Base-by-base conservation (phyloP, 2,329 filamentous ascomycete species). In the Fusarium xylarioides region DNA sequence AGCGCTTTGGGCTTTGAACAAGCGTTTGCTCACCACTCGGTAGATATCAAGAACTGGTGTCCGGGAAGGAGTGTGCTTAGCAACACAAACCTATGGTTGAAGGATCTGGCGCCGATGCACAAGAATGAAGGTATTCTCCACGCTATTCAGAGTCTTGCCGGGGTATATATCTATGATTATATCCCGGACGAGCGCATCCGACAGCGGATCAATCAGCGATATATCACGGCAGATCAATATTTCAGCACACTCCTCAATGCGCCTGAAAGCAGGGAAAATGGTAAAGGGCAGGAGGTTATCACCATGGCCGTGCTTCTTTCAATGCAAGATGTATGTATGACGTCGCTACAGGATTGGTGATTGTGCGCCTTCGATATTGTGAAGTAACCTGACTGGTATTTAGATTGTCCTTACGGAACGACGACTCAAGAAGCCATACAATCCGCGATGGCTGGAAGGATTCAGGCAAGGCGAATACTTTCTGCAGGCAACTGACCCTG, bases 161-260 rank as follows among this genome's bases (percentile, higher is more conserved):
- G 82, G 4, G 80, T 83, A 2, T 84, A 84, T 35, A 81, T 84
- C 11, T 82, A 83, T 62, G 83, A 84, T 62, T 84, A 84, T 38
- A 63, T 80, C 21, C 82, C 82, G 2, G 72, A 78, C 34, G 77
- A 81, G 14, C 66, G 67, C 10, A 73, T 84, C 18, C 76, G 78
- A 21, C 71, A 71, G 15, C 76, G 79, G 18, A 80, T 83, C 57
- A 83, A 83, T 47, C 60, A 78, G 16, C 77, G 78, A 26, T 83
- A 82, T 63, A 44, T 50, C 16, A 58, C 70, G 23, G 80, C 81
- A 8, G 81, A 82, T 44, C 35, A 65, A 7, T 79, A 81, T 9
- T 75, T 83, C 32, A 76, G 72, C 19, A 52, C 68, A 11, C 72
- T 83, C 34, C 76, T 83, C 1, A 71, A 73, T 32, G 66, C 76